Conservation (phyloP, 2,329 filamentous ascomycete species). For the Drechslerella dactyloides region DNA sequence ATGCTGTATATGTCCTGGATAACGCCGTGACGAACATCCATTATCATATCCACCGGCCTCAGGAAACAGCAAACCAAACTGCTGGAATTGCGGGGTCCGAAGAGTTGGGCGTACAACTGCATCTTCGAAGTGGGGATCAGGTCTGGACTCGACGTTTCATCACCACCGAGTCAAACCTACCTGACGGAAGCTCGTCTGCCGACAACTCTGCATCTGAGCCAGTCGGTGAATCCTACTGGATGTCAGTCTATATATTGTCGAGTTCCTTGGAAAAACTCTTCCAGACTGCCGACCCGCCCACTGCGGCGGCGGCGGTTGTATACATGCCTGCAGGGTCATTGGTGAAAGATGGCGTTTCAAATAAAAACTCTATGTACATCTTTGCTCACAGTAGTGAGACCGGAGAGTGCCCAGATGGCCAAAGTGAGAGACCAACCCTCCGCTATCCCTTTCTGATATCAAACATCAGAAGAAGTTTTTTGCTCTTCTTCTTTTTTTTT, state of each 20-base stretch:
- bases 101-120: conserved; percentile 57
- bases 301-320: conserved; percentile 24
- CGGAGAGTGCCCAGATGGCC: conserved; percentile 83
- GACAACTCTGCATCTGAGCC: conserved; percentile 59
- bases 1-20: conserved; percentile 85
- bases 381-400: conserved; percentile 86
- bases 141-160: conserved; percentile 67
- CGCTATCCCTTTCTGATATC: not conserved
- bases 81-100: conserved; percentile 53
- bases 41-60: conserved; percentile 41
- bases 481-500: too few relatives aligned
- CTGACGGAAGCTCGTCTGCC: conserved; percentile 71
- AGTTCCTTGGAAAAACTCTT: conserved; percentile 9
- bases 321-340: conserved; percentile 53
- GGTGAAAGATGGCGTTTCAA: conserved; percentile 51
- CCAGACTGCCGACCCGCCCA: conserved; percentile 27
- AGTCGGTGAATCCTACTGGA: conserved; percentile 56
- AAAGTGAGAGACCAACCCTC: conserved; percentile 74
- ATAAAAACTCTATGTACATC: conserved; percentile 64
- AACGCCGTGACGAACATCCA: conserved; percentile 65
- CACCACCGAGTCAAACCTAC: conserved; percentile 72
- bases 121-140: conserved; percentile 66
- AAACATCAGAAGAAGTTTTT: too few relatives aligned
- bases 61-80: conserved; percentile 40
- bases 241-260: conserved; percentile 64